Percentiles rank a stretch among this genome's conserved stretches.
Evolutionary conservation across 768 basidiomycete species (phyloP).

Genomic region (Psilocybe cubensis): DNA sequence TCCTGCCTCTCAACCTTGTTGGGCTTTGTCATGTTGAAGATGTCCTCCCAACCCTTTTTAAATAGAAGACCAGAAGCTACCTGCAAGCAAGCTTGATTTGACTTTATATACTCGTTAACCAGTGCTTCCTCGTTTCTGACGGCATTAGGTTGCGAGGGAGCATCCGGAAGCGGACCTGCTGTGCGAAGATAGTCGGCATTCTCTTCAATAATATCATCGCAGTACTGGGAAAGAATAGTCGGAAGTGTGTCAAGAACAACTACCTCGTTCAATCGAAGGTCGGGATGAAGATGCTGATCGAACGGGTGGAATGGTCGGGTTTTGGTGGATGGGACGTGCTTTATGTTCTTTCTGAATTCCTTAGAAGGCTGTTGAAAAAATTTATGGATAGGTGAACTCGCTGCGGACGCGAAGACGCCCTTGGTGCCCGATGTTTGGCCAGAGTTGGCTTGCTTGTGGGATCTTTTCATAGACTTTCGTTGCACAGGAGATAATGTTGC

Average conservation of each 20-base stretch:
- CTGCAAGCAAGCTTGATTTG: neutral
- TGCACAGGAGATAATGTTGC: too few relatives aligned
- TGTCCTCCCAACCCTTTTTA: neutral
- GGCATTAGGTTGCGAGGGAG: neutral
- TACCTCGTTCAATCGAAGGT: neutral
- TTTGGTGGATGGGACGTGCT: neutral
- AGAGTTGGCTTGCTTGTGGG: too few relatives aligned
- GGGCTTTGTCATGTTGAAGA: neutral
- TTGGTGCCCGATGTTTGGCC: too few relatives aligned
- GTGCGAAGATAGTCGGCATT: neutral
- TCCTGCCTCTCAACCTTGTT: neutral
- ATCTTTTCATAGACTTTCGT: too few relatives aligned
- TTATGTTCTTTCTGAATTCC: neutral
- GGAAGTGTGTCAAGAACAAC: neutral
- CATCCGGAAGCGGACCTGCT: neutral
- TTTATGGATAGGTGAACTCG: too few relatives aligned
- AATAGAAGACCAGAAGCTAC: neutral
- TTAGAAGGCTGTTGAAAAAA: too few relatives aligned
- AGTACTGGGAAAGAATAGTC: neutral
- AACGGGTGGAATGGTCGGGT: neutral
- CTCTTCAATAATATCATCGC: neutral
- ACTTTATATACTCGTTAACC: neutral
- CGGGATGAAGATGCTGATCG: slow-evolving; percentile 1
- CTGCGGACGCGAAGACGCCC: too few relatives aligned
- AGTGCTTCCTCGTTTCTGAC: neutral